Conservation (phyloP, 257 asterid genomes). For the Craterostigma plantagineum region DNA sequence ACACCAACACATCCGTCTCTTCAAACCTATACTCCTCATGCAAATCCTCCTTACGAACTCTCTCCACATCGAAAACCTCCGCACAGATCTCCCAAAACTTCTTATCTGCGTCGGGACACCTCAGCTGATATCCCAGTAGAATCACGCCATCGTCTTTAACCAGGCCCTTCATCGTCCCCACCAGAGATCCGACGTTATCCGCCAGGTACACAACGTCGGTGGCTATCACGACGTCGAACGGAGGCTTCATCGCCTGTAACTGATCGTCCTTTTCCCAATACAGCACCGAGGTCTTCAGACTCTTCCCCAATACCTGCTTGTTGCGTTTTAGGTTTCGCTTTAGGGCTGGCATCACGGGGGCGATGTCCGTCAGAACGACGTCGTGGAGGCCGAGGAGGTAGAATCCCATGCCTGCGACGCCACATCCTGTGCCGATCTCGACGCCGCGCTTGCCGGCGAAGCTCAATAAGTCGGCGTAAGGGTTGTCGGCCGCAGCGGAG, state of each 20-base stretch:
- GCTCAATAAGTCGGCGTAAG: constrained; percentile 53
- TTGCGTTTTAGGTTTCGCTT: constrained; percentile 69
- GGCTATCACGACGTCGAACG: constrained; percentile 66
- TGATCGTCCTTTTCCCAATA: constrained; percentile 75
- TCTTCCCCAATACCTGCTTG: constrained; percentile 44
- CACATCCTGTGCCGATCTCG: constrained; percentile 91
- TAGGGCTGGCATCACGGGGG: constrained; percentile 94
- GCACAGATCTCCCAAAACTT: constrained; percentile 56
- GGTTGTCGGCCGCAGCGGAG: constrained; percentile 22
- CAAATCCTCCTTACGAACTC: constrained; percentile 72
- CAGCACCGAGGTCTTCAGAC: constrained; percentile 43
- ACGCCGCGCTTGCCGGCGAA: constrained; percentile 58
- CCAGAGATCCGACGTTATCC: constrained; percentile 63
- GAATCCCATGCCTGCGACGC: constrained; percentile 71
- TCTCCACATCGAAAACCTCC: constrained; percentile 43
- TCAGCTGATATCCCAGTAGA: constrained; percentile 61
- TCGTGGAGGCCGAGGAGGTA: constrained; percentile 60
- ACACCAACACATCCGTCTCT: constrained; percentile 60
- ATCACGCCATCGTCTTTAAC: constrained; percentile 73
- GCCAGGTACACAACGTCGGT: constrained; percentile 88
- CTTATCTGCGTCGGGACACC: constrained; percentile 79
- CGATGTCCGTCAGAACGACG: constrained; percentile 64
- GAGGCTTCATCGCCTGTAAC: constrained; percentile 30
- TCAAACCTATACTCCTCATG: constrained; percentile 80
- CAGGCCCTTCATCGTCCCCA: constrained; percentile 44